A percentile compares a stretch with the other conserved stretches of the same genome.
phyloP scores from a whole-genome alignment of 768 basidiomycete genomes.

The Auricularia cornea region DNA sequence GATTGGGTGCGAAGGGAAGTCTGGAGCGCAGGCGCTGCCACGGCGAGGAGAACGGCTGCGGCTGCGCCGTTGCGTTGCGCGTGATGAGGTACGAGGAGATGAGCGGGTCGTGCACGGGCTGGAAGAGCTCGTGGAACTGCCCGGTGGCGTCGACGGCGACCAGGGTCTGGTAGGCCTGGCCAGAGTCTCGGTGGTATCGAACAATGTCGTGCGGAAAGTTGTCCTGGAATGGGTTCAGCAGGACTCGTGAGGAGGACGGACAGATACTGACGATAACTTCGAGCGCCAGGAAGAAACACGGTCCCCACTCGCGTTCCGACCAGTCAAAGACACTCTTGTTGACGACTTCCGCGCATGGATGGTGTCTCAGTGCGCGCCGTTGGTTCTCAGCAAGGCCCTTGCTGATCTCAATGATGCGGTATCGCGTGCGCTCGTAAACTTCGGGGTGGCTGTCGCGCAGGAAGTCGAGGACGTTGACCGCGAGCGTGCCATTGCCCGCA shows the following conservation, averaged over 20 bases:
- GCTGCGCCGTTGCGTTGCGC: constrained; percentile 50
- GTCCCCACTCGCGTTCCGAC: constrained; percentile 62
- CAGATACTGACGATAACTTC: constrained; percentile 76
- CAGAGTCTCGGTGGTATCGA: constrained; percentile 74
- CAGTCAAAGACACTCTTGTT: constrained; percentile 85
- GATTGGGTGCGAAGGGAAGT: constrained; percentile 86
- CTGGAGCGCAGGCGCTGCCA: constrained; percentile 52
- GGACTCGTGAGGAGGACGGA: background rate
- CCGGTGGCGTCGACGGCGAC: constrained; percentile 72
- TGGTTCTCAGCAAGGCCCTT: constrained; percentile 68
- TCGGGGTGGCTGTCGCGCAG: constrained; percentile 71
- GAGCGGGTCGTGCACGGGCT: constrained; percentile 76
- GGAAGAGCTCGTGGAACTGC: constrained; percentile 78
- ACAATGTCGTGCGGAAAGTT: constrained; percentile 96
- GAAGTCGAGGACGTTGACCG: constrained; percentile 78
- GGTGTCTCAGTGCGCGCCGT: constrained; percentile 51
- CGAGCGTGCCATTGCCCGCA: constrained; percentile 94
- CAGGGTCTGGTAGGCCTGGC: constrained; percentile 76
- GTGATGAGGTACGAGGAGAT: constrained; percentile 69
- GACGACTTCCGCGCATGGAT: constrained; percentile 59
- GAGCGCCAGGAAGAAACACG: constrained; percentile 89
- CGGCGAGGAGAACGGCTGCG: constrained; percentile 46
- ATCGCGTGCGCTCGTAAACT: constrained; percentile 86
- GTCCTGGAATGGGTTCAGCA: constrained; percentile 42
- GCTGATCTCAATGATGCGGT: constrained; percentile 94